Conservation (phyloP, 139 green algal genomes). For the Chlorella sp. region DNA sequence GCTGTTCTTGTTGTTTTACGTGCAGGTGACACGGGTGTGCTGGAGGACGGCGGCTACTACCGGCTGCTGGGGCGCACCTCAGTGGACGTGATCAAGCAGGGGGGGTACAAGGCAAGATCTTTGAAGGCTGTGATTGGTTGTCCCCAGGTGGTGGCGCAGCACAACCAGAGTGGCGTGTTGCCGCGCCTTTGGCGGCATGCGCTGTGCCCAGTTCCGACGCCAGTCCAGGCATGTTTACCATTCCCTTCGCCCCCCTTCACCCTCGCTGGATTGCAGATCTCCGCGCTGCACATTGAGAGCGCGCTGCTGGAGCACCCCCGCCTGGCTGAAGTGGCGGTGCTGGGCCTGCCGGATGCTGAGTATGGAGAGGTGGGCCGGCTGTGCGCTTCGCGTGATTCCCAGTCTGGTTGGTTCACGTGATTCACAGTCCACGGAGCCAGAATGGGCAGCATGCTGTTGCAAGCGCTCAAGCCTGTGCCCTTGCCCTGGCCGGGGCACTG, state of each 20-base stretch:
- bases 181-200: too few relatives aligned
- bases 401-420: too few relatives aligned
- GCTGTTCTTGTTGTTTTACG: background rate
- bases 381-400: background rate
- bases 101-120: conserved; percentile 85
- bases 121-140: too few relatives aligned
- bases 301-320: conserved; percentile 75
- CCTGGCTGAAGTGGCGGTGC: conserved; percentile 82
- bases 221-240: too few relatives aligned
- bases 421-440: too few relatives aligned
- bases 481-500: background rate
- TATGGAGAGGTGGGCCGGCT: conserved; percentile 72
- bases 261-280: conserved; percentile 63
- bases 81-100: conserved; percentile 96
- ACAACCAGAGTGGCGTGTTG: too few relatives aligned
- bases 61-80: conserved; percentile 84
- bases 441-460: background rate
- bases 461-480: background rate
- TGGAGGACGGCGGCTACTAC: conserved; percentile 65
- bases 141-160: too few relatives aligned
- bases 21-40: conserved; percentile 52
- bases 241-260: too few relatives aligned
- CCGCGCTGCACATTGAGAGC: conserved; percentile 80
- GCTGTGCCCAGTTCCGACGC: too few relatives aligned
- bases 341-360: conserved; percentile 81